These are phyloP conservation scores for Batrachochytrium dendrobatidis DNA, from an alignment of 371 early-diverging fungal species.

Conservation along the genomic window DNA sequence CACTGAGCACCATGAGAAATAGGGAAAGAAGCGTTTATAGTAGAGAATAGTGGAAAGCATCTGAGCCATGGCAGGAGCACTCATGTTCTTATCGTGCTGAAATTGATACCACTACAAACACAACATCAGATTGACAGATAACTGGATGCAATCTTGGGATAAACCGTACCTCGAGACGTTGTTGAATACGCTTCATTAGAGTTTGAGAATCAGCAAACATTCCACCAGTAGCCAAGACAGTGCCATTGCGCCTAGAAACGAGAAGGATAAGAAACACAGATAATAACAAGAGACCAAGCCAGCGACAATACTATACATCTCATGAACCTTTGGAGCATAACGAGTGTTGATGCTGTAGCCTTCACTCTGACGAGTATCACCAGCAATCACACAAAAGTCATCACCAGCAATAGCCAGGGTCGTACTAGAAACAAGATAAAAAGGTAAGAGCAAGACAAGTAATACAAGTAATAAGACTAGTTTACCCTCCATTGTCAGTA, in stretches of 20 bases:
- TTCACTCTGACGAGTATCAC: slow-evolving; percentile 96
- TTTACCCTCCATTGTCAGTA: slow-evolving; percentile 59
- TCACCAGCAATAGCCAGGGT: slow-evolving; percentile 89
- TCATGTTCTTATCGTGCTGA: slow-evolving; percentile 86
- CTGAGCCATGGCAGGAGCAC: slow-evolving; percentile 83
- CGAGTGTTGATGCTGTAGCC: slow-evolving; percentile 95
- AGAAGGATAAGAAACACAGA: neutral
- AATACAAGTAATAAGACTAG: neutral
- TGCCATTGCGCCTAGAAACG: slow-evolving; percentile 64
- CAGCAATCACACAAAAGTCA: slow-evolving; percentile 92
- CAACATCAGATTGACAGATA: neutral
- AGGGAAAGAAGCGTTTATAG: slow-evolving; percentile 95
- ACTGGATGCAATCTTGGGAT: neutral
- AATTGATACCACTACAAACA: slow-evolving; percentile 76
- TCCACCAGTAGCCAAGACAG: slow-evolving; percentile 85
- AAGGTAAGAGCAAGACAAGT: neutral
- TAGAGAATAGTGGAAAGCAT: slow-evolving; percentile 93
- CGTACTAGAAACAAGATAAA: slow-evolving; percentile 53
- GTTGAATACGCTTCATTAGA: slow-evolving; percentile 75
- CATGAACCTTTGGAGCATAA: slow-evolving; percentile 87
- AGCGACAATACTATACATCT: slow-evolving; percentile 50
- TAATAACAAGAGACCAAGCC: too few relatives aligned
- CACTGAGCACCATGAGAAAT: slow-evolving; percentile 87
- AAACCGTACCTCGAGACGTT: slow-evolving; percentile 72
- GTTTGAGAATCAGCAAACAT: slow-evolving; percentile 93